phyloP scores from a whole-genome alignment of 306 rosid genomes.

The Trichosanthes cucumerina region DNA sequence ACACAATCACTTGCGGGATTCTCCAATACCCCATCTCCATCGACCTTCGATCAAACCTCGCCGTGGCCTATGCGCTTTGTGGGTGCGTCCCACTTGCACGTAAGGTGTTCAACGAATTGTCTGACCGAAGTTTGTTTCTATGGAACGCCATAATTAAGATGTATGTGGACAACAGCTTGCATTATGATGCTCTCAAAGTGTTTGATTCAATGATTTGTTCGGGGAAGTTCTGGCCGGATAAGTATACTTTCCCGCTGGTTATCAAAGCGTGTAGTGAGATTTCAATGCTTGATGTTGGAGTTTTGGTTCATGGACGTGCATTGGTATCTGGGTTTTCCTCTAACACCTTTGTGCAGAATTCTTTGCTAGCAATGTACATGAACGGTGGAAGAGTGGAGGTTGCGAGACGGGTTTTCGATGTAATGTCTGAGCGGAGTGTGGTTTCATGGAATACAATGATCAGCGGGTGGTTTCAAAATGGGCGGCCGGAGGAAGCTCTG shows the following conservation, averaged over 20 bases:
- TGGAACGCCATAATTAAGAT: slow-evolving; percentile 50
- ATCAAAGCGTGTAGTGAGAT: slow-evolving; percentile 68
- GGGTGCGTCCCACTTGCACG: slow-evolving; percentile 44
- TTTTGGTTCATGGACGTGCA: slow-evolving; percentile 56
- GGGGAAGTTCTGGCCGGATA: slow-evolving; percentile 38
- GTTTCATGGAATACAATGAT: slow-evolving; percentile 87
- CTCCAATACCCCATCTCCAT: slow-evolving; percentile 18
- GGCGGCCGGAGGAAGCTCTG: slow-evolving; percentile 36
- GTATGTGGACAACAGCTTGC: slow-evolving; percentile 31
- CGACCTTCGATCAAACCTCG: slow-evolving; percentile 35
- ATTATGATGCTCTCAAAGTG: slow-evolving; percentile 42
- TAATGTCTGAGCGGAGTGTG: slow-evolving; percentile 44
- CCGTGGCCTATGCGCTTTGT: slow-evolving; percentile 41
- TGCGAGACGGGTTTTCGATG: slow-evolving; percentile 43
- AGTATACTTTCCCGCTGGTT: slow-evolving; percentile 50
- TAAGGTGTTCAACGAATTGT: slow-evolving; percentile 42
- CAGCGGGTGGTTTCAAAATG: slow-evolving; percentile 52
- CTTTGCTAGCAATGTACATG: slow-evolving; percentile 83
- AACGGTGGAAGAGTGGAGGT: slow-evolving; percentile 39
- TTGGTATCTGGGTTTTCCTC: slow-evolving; percentile 32
- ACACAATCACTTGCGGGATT: slow-evolving; percentile 33
- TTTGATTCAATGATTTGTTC: slow-evolving; percentile 40
- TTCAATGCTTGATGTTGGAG: slow-evolving; percentile 32
- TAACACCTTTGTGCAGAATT: slow-evolving; percentile 52
- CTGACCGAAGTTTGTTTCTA: slow-evolving; percentile 31